phyloP scores from a whole-genome alignment of 192 early-diverging fungal genomes.

The Entomortierella beljakovae region DNA sequence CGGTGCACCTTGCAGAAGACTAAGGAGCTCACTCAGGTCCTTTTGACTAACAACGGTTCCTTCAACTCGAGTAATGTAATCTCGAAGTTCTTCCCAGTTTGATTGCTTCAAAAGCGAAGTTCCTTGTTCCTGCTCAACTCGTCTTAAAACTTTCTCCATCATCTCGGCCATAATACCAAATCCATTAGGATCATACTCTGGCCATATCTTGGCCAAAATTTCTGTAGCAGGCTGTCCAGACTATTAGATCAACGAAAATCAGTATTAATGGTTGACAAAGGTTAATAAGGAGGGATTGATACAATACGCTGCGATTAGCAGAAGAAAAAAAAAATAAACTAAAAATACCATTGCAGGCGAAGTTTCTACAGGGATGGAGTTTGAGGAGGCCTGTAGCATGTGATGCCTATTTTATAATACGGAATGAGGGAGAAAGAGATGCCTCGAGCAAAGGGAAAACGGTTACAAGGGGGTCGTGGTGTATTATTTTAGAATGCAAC shows the following conservation, averaged over 20 bases:
- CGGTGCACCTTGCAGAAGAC: conserved; percentile 12
- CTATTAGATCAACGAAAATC: not conserved
- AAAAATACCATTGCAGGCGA: not conserved
- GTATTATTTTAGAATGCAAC: not conserved
- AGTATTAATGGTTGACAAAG: no score
- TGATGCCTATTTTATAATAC: not conserved
- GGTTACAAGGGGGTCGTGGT: not conserved
- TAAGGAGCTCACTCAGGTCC: conserved; percentile 35
- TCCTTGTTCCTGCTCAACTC: conserved; percentile 42
- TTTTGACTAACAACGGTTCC: conserved; percentile 31
- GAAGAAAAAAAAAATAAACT: no score
- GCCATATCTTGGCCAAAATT: conserved; percentile 43
- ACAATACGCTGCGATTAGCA: no score
- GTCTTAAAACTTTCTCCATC: conserved; percentile 40
- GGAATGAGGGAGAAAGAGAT: not conserved
- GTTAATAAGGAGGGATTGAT: no score
- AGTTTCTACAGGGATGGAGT: not conserved
- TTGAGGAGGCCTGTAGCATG: not conserved
- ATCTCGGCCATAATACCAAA: conserved; percentile 32
- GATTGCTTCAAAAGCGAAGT: conserved; percentile 12
- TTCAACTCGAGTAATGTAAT: conserved; percentile 16
- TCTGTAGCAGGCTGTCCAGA: conserved; percentile 16
- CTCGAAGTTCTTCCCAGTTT: conserved; percentile 22
- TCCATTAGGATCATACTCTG: conserved; percentile 43
- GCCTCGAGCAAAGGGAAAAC: not conserved